A percentile compares a stretch with the other conserved stretches of the same genome.
Evolutionary conservation across 192 early-diverging fungal genomes (phyloP).

Genomic region (Pilobolus umbonatus): DNA sequence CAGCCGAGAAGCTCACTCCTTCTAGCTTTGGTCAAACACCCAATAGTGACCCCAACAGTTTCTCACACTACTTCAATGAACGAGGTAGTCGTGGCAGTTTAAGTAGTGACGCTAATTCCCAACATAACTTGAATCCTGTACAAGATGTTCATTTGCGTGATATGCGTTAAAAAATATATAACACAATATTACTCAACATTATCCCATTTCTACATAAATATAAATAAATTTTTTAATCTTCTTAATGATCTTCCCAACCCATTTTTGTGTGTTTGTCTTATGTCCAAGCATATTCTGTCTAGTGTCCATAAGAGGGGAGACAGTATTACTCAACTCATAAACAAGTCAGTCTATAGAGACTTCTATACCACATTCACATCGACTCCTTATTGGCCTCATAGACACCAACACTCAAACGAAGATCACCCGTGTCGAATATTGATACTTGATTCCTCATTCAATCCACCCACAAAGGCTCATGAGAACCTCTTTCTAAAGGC

Average conservation of each 20-base stretch:
- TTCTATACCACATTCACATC: neutral
- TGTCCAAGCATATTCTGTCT: neutral
- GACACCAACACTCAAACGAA: no score
- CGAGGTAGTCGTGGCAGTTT: slow-evolving; percentile 19
- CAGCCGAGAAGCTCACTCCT: neutral
- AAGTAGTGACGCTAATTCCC: slow-evolving; percentile 21
- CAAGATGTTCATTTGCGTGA: slow-evolving; percentile 16
- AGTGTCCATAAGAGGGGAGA: neutral
- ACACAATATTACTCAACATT: no score
- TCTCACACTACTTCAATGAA: slow-evolving; percentile 25
- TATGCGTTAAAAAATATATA: slow-evolving; percentile 15
- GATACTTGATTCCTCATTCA: slow-evolving; percentile 75
- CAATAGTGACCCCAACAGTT: slow-evolving; percentile 10
- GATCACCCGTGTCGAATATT: no score
- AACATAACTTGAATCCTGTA: slow-evolving; percentile 19
- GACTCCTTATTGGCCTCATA: no score
- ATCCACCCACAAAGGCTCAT: slow-evolving; percentile 63
- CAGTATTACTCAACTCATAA: neutral
- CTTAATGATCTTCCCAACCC: neutral
- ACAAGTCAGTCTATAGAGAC: neutral
- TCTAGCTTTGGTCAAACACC: neutral
- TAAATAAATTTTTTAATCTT: neutral
- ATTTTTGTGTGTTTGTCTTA: neutral
- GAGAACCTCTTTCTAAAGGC: slow-evolving; percentile 49
- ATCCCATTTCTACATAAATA: neutral